phyloP scores from a whole-genome alignment of 768 basidiomycete species.

The Pulveroboletus sp. region DNA sequence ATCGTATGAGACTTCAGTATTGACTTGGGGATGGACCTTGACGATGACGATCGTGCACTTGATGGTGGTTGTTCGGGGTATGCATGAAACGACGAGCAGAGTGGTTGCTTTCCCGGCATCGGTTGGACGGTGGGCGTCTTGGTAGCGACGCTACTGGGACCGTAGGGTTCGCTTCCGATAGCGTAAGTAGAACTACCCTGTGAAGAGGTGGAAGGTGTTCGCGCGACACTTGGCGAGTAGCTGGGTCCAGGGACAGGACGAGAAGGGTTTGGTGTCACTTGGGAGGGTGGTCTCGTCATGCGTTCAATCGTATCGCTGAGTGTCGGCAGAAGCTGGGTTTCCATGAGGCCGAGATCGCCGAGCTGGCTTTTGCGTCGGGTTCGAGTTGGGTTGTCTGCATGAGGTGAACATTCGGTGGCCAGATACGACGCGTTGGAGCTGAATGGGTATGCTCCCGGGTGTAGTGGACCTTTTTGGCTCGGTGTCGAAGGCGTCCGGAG shows the following conservation, averaged over 20 bases:
- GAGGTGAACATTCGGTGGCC: conserved; percentile 4
- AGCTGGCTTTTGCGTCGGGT: conserved; percentile 38
- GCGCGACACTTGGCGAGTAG: conserved; percentile 6
- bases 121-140: conserved; percentile 1
- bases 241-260: neutral
- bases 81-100: conserved; percentile 9
- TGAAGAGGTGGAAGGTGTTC: conserved; percentile 19
- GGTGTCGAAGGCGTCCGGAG: neutral
- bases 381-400: neutral
- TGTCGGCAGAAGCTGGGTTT: conserved; percentile 63
- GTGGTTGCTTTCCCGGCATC: conserved; percentile 1
- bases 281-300: conserved; percentile 58
- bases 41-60: conserved; percentile 14
- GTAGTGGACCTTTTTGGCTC: conserved; percentile 1
- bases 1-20: conserved; percentile 22
- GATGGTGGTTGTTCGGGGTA: conserved; percentile 14
- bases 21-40: conserved; percentile 31
- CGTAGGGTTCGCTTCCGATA: neutral
- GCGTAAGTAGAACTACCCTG: conserved; percentile 15
- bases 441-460: conserved; percentile 5
- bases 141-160: neutral
- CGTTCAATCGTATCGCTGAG: conserved; percentile 67
- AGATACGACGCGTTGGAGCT: conserved; percentile 15
- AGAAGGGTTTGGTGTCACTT: conserved; percentile 12
- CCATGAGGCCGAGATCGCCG: conserved; percentile 53